Evolutionary conservation across 2,329 filamentous ascomycete species (phyloP).

Genomic region (Thelonectria rubi): DNA sequence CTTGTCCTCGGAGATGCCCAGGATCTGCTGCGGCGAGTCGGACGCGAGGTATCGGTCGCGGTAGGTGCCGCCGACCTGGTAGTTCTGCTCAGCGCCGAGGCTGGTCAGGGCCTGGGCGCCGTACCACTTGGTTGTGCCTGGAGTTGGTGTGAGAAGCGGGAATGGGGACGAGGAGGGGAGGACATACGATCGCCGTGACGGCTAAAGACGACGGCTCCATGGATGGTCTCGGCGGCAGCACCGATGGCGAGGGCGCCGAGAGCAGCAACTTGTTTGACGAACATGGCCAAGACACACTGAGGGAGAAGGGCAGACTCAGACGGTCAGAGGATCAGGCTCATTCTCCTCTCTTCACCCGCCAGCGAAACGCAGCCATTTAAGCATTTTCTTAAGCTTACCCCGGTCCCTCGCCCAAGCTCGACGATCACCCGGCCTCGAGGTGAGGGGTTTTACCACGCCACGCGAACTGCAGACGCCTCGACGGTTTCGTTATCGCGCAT

Average conservation of each 20-base stretch:
- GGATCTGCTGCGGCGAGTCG: constrained; percentile 42
- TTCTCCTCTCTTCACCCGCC: background rate
- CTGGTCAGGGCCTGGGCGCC: constrained; percentile 45
- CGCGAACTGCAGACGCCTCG: constrained; percentile 4
- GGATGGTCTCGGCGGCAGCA: constrained; percentile 44
- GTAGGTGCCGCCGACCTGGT: constrained; percentile 40
- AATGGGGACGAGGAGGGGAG: background rate
- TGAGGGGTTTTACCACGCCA: constrained; percentile 18
- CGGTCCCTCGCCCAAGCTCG: background rate
- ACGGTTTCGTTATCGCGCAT: constrained; percentile 12
- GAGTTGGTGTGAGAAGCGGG: constrained; percentile 1
- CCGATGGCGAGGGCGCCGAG: background rate
- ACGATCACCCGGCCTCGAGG: background rate
- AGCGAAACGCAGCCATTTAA: constrained; percentile 3
- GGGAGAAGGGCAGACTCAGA: background rate
- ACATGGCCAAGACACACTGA: background rate
- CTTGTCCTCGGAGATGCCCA: constrained; percentile 46
- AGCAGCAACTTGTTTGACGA: background rate
- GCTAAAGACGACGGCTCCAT: constrained; percentile 46
- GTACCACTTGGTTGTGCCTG: constrained; percentile 49
- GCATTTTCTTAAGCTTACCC: constrained; percentile 17
- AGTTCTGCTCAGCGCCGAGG: constrained; percentile 48
- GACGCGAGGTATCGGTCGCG: constrained; percentile 38
- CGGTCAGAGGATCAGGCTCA: background rate
- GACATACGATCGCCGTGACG: constrained; percentile 49